Percentiles rank a stretch among this genome's conserved stretches.
phyloP scores from a whole-genome alignment of 768 basidiomycete species.

The Lactarius tabidus region DNA sequence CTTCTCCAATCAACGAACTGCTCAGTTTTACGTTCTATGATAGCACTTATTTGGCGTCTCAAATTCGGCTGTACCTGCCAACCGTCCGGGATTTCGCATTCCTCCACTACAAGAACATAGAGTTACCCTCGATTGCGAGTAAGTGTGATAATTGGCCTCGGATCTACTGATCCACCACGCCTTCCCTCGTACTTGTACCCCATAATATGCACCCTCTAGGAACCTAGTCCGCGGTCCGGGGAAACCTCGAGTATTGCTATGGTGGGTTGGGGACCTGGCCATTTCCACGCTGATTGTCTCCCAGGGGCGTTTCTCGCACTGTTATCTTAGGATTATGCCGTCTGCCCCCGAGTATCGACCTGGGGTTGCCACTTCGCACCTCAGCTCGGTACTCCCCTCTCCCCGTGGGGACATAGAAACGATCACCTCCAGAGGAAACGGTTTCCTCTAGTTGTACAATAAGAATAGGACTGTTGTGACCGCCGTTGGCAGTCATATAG shows the following conservation, averaged over 20 bases:
- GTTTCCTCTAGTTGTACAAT: not conserved
- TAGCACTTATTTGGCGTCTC: conserved; percentile 1
- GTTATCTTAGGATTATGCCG: conserved; percentile 5
- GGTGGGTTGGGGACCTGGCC: conserved; percentile 2
- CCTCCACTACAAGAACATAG: not conserved
- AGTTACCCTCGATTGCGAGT: not conserved
- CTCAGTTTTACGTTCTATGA: conserved; percentile 5
- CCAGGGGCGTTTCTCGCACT: not conserved
- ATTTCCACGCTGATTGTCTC: not conserved
- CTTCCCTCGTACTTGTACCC: conserved; percentile 1
- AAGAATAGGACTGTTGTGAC: not conserved
- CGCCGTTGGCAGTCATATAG: not conserved
- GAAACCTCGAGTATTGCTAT: conserved; percentile 15
- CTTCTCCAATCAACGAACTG: conserved; percentile 12
- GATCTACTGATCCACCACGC: not conserved
- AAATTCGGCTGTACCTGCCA: conserved; percentile 3
- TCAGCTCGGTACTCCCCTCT: conserved; percentile 3
- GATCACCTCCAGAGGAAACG: too few relatives aligned
- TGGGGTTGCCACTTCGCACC: not conserved
- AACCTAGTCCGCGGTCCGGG: conserved; percentile 19
- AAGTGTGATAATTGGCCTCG: not conserved
- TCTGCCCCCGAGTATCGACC: not conserved
- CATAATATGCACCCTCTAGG: conserved; percentile 1
- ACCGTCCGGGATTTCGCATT: not conserved
- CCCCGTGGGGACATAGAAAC: not conserved